Conservation (phyloP, 2,329 filamentous ascomycete species). For the Ceratocystis cubensis region DNA sequence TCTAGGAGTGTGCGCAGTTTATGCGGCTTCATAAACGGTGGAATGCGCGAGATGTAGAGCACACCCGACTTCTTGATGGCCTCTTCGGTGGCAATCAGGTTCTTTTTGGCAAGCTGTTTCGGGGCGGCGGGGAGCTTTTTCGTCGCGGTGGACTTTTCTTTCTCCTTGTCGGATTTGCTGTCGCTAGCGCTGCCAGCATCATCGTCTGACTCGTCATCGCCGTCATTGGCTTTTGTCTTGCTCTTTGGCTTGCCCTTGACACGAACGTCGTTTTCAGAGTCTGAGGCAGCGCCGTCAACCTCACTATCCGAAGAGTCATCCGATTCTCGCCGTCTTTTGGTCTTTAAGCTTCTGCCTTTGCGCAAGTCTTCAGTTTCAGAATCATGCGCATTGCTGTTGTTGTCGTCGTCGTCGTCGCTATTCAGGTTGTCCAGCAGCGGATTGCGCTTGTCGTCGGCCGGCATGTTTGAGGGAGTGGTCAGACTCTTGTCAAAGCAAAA, state of each 20-base stretch:
- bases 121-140: conserved; percentile 17
- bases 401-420: conserved; percentile 39
- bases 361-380: conserved; percentile 54
- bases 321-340: conserved; percentile 48
- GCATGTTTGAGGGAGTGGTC: conserved; percentile 9
- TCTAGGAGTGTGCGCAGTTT: conserved; percentile 64
- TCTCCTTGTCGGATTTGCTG: conserved; percentile 39
- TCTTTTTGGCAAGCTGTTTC: conserved; percentile 46
- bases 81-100: conserved; percentile 51
- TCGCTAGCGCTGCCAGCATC: conserved; percentile 36
- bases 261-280: conserved; percentile 27
- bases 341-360: conserved; percentile 50
- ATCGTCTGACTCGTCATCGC: conserved; percentile 23
- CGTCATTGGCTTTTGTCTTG: conserved; percentile 27
- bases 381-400: conserved; percentile 37
- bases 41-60: conserved; percentile 70
- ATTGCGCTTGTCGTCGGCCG: conserved; percentile 24
- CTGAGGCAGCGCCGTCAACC: conserved; percentile 17
- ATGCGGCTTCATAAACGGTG: conserved; percentile 76
- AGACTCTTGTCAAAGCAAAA: neutral
- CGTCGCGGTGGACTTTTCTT: neutral
- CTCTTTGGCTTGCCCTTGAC: conserved; percentile 25
- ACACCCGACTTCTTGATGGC: conserved; percentile 64
- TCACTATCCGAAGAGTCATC: conserved; percentile 23
- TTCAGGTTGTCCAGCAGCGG: conserved; percentile 29